Conservation (phyloP, 768 basidiomycete species). For the Strobilomyces dryophilus region DNA sequence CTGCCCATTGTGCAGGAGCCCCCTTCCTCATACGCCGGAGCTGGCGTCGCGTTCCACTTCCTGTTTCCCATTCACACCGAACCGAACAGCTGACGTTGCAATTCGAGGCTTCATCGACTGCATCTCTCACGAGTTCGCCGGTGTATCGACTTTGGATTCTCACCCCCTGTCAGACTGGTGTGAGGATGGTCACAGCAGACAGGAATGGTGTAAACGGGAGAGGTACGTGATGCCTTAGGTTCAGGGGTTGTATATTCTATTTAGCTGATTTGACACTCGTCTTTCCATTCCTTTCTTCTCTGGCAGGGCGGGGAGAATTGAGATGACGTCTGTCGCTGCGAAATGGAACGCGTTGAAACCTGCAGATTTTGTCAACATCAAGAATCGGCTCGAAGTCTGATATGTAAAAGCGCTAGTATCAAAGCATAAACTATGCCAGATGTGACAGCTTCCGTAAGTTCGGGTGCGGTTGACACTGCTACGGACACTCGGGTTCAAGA, state of each 20-base stretch:
- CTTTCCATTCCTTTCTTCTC: slow-evolving; percentile 1
- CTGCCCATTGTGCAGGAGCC: slow-evolving; percentile 62
- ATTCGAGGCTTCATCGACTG: slow-evolving; percentile 51
- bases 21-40: slow-evolving; percentile 50
- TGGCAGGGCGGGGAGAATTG: slow-evolving; percentile 49
- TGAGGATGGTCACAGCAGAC: slow-evolving; percentile 44
- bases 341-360: slow-evolving; percentile 48
- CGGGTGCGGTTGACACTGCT: slow-evolving; percentile 1
- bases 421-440: slow-evolving; percentile 20
- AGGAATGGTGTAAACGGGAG: slow-evolving; percentile 59
- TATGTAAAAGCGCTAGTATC: neutral
- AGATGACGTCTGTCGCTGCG: slow-evolving; percentile 47
- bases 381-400: slow-evolving; percentile 53
- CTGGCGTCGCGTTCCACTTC: slow-evolving; percentile 43
- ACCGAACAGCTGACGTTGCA: slow-evolving; percentile 50
- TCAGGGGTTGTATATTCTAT: slow-evolving; percentile 1
- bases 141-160: slow-evolving; percentile 28
- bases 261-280: slow-evolving; percentile 7
- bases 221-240: slow-evolving; percentile 36
- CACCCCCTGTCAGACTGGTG: slow-evolving; percentile 46
- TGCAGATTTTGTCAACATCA: slow-evolving; percentile 51
- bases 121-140: slow-evolving; percentile 39
- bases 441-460: slow-evolving; percentile 14
- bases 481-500: neutral
- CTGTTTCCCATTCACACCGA: slow-evolving; percentile 62